Percentiles rank a stretch among this genome's conserved stretches.
These are phyloP conservation scores for Pseudoturritis turrita DNA, from an alignment of 345 rosid species.

Conservation along the genomic window DNA sequence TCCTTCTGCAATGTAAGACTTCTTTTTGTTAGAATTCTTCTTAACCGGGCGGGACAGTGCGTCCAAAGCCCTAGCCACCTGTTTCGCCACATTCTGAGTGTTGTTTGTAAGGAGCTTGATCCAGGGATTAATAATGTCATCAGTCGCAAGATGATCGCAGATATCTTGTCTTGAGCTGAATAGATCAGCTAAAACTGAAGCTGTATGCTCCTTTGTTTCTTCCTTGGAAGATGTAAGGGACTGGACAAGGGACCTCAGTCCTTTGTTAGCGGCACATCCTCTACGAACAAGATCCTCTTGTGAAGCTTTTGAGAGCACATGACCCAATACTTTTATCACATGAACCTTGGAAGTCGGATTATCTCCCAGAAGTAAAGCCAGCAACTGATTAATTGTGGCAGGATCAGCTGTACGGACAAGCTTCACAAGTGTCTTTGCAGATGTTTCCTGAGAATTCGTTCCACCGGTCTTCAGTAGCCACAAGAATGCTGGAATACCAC, in stretches of 20 bases:
- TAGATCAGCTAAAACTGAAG: constrained; percentile 81
- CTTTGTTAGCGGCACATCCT: constrained; percentile 84
- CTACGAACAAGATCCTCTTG: constrained; percentile 48
- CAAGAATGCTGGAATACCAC: constrained; percentile 70
- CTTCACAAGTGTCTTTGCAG: constrained; percentile 62
- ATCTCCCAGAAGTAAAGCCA: constrained; percentile 70
- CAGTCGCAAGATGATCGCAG: constrained; percentile 43
- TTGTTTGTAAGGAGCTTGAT: constrained; percentile 61
- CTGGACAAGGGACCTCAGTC: constrained; percentile 62
- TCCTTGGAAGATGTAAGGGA: constrained; percentile 62
- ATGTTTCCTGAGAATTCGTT: constrained; percentile 64
- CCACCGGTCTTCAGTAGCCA: constrained; percentile 79
- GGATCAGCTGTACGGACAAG: constrained; percentile 70
- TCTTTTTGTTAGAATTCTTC: constrained; percentile 32
- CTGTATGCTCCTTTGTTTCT: constrained; percentile 77
- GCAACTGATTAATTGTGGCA: constrained; percentile 72
- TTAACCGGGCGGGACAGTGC: constrained; percentile 72
- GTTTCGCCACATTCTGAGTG: constrained; percentile 59
- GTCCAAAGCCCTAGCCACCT: constrained; percentile 74
- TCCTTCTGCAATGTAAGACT: constrained; percentile 46
- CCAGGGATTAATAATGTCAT: constrained; percentile 62
- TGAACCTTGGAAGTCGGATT: constrained; percentile 55
- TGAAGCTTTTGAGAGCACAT: constrained; percentile 69
- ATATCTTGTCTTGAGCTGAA: constrained; percentile 72
- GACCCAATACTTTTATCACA: constrained; percentile 67